Conservation (phyloP, 1,284 basidiomycete species). For the Rugosomyces carneus region DNA sequence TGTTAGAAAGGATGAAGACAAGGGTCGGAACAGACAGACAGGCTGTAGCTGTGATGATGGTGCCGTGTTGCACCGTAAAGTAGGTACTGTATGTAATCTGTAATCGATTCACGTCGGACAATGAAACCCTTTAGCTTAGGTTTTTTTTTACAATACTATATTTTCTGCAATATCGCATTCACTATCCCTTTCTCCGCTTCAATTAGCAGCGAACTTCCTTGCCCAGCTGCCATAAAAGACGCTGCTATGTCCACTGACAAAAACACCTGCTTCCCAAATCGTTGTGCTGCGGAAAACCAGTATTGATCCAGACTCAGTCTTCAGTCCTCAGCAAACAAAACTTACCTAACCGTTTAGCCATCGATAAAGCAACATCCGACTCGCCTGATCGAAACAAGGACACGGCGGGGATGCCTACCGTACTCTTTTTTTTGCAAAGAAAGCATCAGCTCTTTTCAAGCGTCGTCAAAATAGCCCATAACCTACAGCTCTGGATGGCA, state of each 20-base stretch:
- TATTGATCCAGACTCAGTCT: conserved; percentile 13
- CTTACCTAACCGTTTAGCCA: conserved; percentile 78
- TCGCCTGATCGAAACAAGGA: conserved; percentile 59
- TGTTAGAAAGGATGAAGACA: conserved; percentile 5
- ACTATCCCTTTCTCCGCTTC: conserved; percentile 56
- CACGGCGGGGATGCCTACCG: conserved; percentile 48
- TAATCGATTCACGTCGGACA: conserved; percentile 19
- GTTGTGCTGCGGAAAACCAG: conserved; percentile 38
- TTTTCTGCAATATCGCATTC: conserved; percentile 38
- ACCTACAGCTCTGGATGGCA: conserved; percentile 48
- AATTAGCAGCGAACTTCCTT: conserved; percentile 40
- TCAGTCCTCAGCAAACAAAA: conserved; percentile 14
- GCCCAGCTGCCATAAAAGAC: conserved; percentile 35
- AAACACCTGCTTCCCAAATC: conserved; percentile 63
- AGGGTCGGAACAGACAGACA: background rate
- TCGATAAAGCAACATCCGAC: conserved; percentile 61
- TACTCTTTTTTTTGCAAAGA: conserved; percentile 23
- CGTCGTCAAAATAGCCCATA: conserved; percentile 10
- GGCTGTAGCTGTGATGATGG: conserved; percentile 1
- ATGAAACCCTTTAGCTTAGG: conserved; percentile 4
- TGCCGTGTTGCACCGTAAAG: conserved; percentile 18
- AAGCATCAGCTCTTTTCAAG: conserved; percentile 7
- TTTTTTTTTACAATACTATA: conserved; percentile 17
- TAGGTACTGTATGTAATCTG: conserved; percentile 14
- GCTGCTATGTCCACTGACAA: conserved; percentile 61